Evolutionary conservation across 2,329 filamentous ascomycete genomes (phyloP), one percentile per base, ranked within the genome.

Genomic region (Fusarium anguioides): DNA sequence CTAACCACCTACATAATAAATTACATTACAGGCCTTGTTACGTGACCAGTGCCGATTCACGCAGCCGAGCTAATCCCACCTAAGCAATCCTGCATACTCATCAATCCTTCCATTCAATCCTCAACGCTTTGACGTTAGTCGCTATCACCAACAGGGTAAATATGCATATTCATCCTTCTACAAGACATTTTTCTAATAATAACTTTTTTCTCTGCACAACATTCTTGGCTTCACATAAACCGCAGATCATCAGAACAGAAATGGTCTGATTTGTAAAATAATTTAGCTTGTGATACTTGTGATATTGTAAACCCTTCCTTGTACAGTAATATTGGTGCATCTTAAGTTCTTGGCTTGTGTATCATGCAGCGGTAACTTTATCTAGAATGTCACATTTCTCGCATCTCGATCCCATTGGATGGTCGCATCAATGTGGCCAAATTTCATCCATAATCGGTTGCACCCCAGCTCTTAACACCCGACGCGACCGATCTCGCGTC

Each of bases 301-400:
- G 24, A 54, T 39, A 31, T 45, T 29, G 6, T 11, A 44, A 45
- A 48, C 55, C 24, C n/a, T 29, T 35, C 12, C 29, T 26, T 6
- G 24, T 9, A 11, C 15, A n/a, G 31, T 33, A n/a, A 33, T 33
- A 33, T 17, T n/a, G 15, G 31, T 9, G 31, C 31, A 33, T 33
- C 31, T 33, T 33, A 33, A n/a, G 31, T n/a, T n/a, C 31, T 33
- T 33, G 31, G 31, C 31, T 33, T 33, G 60, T 26, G 35, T 57
- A 39, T 54, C 56, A 58, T 61, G 56, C 58, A 61, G 46, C 58
- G 33, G 46, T 20, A 61, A 61, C 56, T 61, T 20, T 45, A 61
- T 61, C 47, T 50, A 54, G n/a, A 45, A 61, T 54, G 46, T 61
- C 56, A 61, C 58, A 55, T 50, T n/a, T 27, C 26, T n/a, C 27